phyloP scores from a whole-genome alignment of 2,329 filamentous ascomycete genomes.

The Graphiopsis chlorocephala region DNA sequence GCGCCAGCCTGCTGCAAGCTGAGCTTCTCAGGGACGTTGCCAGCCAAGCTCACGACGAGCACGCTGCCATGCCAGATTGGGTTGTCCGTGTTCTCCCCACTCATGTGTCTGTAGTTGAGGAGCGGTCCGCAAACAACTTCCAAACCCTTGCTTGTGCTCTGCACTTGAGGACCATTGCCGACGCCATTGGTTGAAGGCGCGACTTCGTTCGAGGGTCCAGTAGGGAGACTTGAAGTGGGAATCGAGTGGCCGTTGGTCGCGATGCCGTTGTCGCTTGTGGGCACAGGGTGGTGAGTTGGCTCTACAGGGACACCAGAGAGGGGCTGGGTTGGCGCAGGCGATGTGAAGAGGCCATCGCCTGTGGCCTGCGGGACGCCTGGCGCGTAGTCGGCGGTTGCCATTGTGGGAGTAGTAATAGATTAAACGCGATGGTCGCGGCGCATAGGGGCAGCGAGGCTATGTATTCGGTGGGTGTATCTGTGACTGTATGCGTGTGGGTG shows the following conservation, averaged over 20 bases:
- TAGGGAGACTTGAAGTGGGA: not conserved
- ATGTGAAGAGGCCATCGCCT: conserved; percentile 4
- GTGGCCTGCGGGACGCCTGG: not conserved
- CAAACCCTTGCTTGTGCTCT: conserved; percentile 40
- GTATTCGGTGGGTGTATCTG: not conserved
- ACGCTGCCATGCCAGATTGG: conserved; percentile 79
- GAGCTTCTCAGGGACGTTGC: conserved; percentile 61
- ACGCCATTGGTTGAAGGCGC: conserved; percentile 32
- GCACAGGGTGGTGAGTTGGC: not conserved
- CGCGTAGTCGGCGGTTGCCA: conserved; percentile 4
- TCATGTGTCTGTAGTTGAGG: conserved; percentile 75
- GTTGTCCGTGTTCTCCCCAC: conserved; percentile 46
- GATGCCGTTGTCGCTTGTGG: not conserved
- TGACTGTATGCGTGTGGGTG: not conserved
- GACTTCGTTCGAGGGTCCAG: conserved; percentile 2
- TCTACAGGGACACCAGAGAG: not conserved
- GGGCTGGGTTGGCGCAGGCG: not conserved
- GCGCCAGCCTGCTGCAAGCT: conserved; percentile 47
- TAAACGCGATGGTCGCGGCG: not conserved
- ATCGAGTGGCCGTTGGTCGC: not conserved
- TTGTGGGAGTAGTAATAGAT: not conserved
- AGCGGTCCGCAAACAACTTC: conserved; percentile 71
- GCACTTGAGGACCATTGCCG: conserved; percentile 43
- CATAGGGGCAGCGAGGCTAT: not conserved
- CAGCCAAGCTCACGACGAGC: conserved; percentile 74